phyloP scores from a whole-genome alignment of 805 yeast species.

The Teunomyces pallodes region DNA sequence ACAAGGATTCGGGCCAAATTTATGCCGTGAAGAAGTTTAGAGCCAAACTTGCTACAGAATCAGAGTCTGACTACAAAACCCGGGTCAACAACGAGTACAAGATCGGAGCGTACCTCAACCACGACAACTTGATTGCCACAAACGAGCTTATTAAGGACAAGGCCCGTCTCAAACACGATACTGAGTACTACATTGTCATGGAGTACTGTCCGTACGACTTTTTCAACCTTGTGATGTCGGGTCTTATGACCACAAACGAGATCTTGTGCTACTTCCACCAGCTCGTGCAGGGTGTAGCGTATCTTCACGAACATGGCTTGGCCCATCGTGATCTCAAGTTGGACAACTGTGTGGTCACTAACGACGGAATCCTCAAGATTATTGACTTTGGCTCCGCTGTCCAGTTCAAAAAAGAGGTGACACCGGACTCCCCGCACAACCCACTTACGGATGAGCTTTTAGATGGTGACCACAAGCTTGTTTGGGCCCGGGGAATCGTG shows the following conservation, averaged over 20 bases:
- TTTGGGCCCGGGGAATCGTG: slow-evolving; percentile 75
- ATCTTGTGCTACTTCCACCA: slow-evolving; percentile 81
- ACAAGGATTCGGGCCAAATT: slow-evolving; percentile 50
- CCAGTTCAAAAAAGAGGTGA: slow-evolving; percentile 61
- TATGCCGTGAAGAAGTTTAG: slow-evolving; percentile 90
- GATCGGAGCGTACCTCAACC: slow-evolving; percentile 70
- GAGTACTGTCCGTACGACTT: slow-evolving; percentile 91
- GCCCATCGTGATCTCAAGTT: slow-evolving; percentile 92
- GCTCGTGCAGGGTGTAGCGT: slow-evolving; percentile 68
- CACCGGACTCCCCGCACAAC: slow-evolving; percentile 2
- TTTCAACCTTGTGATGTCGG: slow-evolving; percentile 90
- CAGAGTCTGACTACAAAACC: slow-evolving; percentile 65
- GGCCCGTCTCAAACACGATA: slow-evolving; percentile 7
- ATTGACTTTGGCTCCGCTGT: slow-evolving; percentile 95
- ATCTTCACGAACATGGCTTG: slow-evolving; percentile 76
- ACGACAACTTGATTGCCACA: slow-evolving; percentile 78
- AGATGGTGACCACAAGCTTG: slow-evolving; percentile 51
- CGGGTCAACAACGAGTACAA: slow-evolving; percentile 82
- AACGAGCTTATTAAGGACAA: slow-evolving; percentile 71
- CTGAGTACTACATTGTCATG: slow-evolving; percentile 71
- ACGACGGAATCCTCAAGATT: slow-evolving; percentile 72
- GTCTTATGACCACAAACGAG: slow-evolving; percentile 68
- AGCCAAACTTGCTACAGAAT: slow-evolving; percentile 58
- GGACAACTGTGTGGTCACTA: slow-evolving; percentile 86
- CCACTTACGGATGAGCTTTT: slow-evolving; percentile 13